Base-by-base conservation (phyloP, 139 green algal genomes). In the Coelastrella sp. region DNA sequence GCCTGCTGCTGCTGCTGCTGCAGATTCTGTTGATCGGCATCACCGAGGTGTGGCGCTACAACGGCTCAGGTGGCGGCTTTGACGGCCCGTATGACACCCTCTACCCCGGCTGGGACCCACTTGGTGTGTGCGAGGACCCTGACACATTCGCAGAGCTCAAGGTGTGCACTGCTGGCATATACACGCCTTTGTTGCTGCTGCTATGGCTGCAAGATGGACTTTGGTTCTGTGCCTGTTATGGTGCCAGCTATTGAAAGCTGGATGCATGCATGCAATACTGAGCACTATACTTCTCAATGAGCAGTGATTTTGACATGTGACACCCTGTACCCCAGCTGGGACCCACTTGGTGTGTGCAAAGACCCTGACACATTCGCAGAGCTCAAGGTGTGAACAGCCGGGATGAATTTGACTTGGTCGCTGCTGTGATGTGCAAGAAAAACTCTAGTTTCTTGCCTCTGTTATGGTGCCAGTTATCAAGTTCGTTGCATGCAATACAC, bases 71-170 rank as follows among this genome's bases (percentile, higher is more conserved):
- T 32, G 84, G 84, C 73, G 84, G 84, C 23, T 89, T 89, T 32
- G 84, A 89, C 5, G 84, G 84, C 64, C 81, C 81, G 3, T 87
- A 87, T 64, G 81, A 87, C 81, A 76, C 81, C 23, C 81, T 87
- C 64, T 89, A 89, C 84, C 84, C 84, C 56, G 84, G 84, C 71
- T 89, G 84, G 84, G 84, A 89, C 71, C 84, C 84, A 19, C 71
- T 89, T 1, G 84, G 84, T n/a, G 71, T 89, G 54, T 54, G 8
- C 8, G n/a, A 89, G 19, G 84, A 89, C 84, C 84, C 84, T 10
- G 84, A 89, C 71, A 80, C 71, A 60, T 80, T 81, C 59, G 84
- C 84, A 32, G 84, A 89, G 84, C 84, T 89, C 84, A 89, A 82
- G 84, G 84, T 89, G 11, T 23, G 16, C 20, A 47, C 32, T 47